Evolutionary conservation across 192 early-diverging fungal genomes (phyloP), one percentile per base, ranked within the genome.

Genomic region (Backusella parvicylindrica): DNA sequence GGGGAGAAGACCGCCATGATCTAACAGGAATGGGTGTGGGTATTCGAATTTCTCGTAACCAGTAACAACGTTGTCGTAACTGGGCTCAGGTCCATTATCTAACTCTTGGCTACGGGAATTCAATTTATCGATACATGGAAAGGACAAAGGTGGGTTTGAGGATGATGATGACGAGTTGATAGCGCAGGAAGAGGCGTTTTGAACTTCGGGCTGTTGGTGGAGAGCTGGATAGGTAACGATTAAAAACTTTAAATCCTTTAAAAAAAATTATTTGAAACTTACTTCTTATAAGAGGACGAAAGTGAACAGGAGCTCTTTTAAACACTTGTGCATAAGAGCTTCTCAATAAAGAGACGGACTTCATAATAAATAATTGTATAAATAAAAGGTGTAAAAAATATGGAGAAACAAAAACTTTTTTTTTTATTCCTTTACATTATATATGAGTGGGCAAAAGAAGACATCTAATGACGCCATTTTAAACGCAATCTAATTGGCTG

Each of bases 1-100:
- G 18, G 93, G 89, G 1, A 99, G 85, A 36, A 88, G 75, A 13
- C 96, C 97, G 41, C 96, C 95, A 71, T 96, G 89, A 74, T 93
- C 91, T 73, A 94, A 83, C 4, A 87, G 76, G 75, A 97, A 96
- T 12, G 93, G 92, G 60, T 82, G 63, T 3, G 73, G 50, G 82
- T 94, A 85, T 37, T 85, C 83, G 74, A 86, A 96, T 33, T 85
- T 72, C 41, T 84, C 77, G 83, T 95, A 94, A 18, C 94, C 94
- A 0, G 91, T 90, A 49, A 93, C 88, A 4, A 95, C 85, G 72
- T 92, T 93, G 70, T 93, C 91, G 81, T 96, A 95, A 7, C 89
- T 87, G 1, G 93, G 95, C 75, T 95, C 93, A 30, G 95, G 94
- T 1, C 93, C 93, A 21, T 85, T 89, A 28, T 87, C 87, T 21